Base-by-base conservation (phyloP, 306 rosid species). In the Cucumis cinereus region DNA sequence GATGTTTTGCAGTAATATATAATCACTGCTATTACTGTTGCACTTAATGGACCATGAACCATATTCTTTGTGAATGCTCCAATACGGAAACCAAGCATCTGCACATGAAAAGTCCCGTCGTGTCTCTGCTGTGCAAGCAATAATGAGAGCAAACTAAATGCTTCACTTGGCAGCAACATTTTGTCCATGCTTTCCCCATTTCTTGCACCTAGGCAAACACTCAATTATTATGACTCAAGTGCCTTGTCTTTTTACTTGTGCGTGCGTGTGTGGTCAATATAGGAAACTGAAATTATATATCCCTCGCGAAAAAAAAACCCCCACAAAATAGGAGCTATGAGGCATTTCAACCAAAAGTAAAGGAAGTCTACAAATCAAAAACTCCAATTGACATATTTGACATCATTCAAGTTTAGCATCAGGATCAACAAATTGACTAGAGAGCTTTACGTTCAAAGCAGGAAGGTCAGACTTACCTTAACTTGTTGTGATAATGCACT, bases 401-500 rank as follows among this genome's bases (percentile, higher is more conserved):
- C 38, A 59, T 10, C 15, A 59, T 4, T 26, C 66, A 58, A 58
- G 33, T 58, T 4, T 24, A 26, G 2, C 38, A 7, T 59, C 5
- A 59, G 5, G 61, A 20, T 10, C 61, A 56, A n/a, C 26, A 8
- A 54, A 54, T 55, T 30, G 40, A 33, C 69, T 30, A 33, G 45
- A 33, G 20, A 26, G 68, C 68, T 26, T 26, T 28, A 12, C 33
- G 20, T 60, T 60, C 40, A 26, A 28, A 41, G 47, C 45, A 41
- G 47, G 47, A 41, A 41, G 47, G 47, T 41, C 35, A 30, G 5
- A 30, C 50, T 82, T 87, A 94, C 99, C 93, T 92, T 79, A 78
- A 92, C 90, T 92, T 94, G 95, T 87, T 89, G 97, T 55, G 99
- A 94, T 57, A 94, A 83, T 36, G 99, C 98, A 82, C 99, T 94